Conservation (phyloP, 495 filamentous ascomycete genomes). For the Pyrenula aspistea region DNA sequence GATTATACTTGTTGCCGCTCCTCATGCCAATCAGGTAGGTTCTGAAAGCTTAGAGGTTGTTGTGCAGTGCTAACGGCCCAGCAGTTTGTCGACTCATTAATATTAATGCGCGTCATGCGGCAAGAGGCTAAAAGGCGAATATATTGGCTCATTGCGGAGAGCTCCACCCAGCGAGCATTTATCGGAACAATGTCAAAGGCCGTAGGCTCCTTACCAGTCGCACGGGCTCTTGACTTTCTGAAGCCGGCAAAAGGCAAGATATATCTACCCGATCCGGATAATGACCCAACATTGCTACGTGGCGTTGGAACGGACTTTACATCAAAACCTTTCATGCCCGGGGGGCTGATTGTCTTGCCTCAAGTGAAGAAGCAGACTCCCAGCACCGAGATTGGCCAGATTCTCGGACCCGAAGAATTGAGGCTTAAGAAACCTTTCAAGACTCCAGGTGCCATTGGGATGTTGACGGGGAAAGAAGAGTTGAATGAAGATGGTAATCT, state of each 20-base stretch:
- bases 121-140: constrained; percentile 79
- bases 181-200: constrained; percentile 70
- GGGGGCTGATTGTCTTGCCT: constrained; percentile 79
- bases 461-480: constrained; percentile 67
- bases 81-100: constrained; percentile 88
- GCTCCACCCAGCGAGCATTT: constrained; percentile 78
- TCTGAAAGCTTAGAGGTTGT: not conserved
- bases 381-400: constrained; percentile 67
- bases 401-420: constrained; percentile 70
- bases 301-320: constrained; percentile 83
- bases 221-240: constrained; percentile 77
- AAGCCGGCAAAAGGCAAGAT: constrained; percentile 69
- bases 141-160: constrained; percentile 85
- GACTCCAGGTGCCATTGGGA: constrained; percentile 50
- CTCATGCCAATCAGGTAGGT: constrained; percentile 90
- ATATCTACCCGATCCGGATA: constrained; percentile 81
- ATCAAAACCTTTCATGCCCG: constrained; percentile 53
- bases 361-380: constrained; percentile 66
- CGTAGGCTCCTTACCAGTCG: constrained; percentile 79
- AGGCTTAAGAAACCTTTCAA: constrained; percentile 78
- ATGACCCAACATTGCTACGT: constrained; percentile 72
- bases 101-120: constrained; percentile 80
- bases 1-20: constrained; percentile 93
- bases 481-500: constrained; percentile 41
- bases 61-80: constrained; percentile 1